These are phyloP conservation scores for Calocera viscosa DNA, from an alignment of 768 basidiomycete species.

Conservation along the genomic window DNA sequence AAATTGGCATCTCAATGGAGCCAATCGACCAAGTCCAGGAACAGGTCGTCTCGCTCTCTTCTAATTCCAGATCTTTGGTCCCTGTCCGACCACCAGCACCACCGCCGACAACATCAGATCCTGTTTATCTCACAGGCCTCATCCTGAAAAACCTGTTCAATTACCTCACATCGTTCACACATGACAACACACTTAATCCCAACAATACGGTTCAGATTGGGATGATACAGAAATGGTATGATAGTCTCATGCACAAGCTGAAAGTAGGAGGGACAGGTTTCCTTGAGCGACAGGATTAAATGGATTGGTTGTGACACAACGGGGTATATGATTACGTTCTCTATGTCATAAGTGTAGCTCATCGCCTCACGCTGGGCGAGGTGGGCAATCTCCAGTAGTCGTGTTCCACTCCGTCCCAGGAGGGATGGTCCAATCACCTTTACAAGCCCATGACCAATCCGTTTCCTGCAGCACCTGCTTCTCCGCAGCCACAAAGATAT, in stretches of 20 bases:
- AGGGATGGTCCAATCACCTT: slow-evolving; percentile 61
- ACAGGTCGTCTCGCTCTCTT: slow-evolving; percentile 42
- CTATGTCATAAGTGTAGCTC: not conserved
- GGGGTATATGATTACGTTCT: not conserved
- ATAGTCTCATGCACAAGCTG: slow-evolving; percentile 48
- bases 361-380: not conserved
- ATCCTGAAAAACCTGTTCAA: slow-evolving; percentile 65
- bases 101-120: slow-evolving; percentile 30
- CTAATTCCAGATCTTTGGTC: not conserved
- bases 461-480: slow-evolving; percentile 25
- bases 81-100: not conserved
- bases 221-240: slow-evolving; percentile 58
- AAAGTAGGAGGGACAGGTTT: slow-evolving; percentile 46
- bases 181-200: slow-evolving; percentile 32
- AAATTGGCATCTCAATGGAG: slow-evolving; percentile 71
- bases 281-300: slow-evolving; percentile 34
- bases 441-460: slow-evolving; percentile 29
- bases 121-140: slow-evolving; percentile 49
- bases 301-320: not conserved
- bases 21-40: slow-evolving; percentile 49
- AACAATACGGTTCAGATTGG: slow-evolving; percentile 50
- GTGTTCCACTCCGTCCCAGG: slow-evolving; percentile 59
- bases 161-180: slow-evolving; percentile 53
- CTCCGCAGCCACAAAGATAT: slow-evolving; percentile 25
- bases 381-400: slow-evolving; percentile 52